Evolutionary conservation across 2,329 filamentous ascomycete genomes (phyloP).

Genomic region (Pyrenophora teres): DNA sequence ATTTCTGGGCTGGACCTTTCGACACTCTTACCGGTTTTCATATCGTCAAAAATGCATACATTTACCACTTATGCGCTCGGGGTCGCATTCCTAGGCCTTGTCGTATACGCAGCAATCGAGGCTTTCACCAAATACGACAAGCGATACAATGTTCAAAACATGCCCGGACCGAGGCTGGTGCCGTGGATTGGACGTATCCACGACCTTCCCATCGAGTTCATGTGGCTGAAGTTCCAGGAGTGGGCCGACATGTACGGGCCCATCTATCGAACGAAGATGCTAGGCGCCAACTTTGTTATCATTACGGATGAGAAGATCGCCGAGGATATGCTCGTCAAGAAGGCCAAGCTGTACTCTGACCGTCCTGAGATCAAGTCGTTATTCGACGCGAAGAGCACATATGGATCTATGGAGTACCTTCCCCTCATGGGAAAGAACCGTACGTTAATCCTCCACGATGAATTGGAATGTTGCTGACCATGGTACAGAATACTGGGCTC

Average conservation of each 20-base stretch:
- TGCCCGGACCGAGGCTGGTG: conserved; percentile 50
- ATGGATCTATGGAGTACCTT: conserved; percentile 62
- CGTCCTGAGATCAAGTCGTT: conserved; percentile 56
- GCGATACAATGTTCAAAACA: conserved; percentile 42
- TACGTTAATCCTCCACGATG: conserved; percentile 36
- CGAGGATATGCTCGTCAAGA: conserved; percentile 59
- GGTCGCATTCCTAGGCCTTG: conserved; percentile 47
- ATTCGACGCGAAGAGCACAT: conserved; percentile 60
- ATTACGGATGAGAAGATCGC: conserved; percentile 59
- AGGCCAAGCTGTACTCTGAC: conserved; percentile 59
- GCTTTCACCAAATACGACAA: conserved; percentile 44
- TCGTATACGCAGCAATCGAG: conserved; percentile 41
- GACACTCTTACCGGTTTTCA: not conserved
- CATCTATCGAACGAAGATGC: conserved; percentile 46
- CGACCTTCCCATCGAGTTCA: conserved; percentile 45
- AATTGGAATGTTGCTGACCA: conserved; percentile 13
- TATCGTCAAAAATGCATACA: conserved; percentile 45
- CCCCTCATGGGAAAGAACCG: conserved; percentile 62
- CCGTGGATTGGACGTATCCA: conserved; percentile 45
- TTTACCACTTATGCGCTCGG: conserved; percentile 46
- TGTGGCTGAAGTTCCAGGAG: conserved; percentile 59
- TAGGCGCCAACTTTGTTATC: conserved; percentile 53
- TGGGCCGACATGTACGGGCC: conserved; percentile 44
- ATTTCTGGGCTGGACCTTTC: not conserved
- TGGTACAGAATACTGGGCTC: conserved; percentile 58